phyloP scores from a whole-genome alignment of 2,329 filamentous ascomycete species.

The Xylariaceae sp. region DNA sequence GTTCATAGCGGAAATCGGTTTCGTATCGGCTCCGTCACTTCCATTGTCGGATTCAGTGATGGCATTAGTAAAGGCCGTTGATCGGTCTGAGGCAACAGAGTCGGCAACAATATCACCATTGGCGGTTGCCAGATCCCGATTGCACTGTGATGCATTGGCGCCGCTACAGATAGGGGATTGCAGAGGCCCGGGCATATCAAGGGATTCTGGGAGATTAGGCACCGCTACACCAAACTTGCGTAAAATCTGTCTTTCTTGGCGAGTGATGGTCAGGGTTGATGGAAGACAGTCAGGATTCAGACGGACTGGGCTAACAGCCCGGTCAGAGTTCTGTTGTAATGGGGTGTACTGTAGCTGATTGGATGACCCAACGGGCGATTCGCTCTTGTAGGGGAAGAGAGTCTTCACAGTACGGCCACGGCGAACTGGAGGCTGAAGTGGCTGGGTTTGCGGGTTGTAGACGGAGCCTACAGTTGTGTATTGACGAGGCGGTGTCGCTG shows the following conservation, averaged over 20 bases:
- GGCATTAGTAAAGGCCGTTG: constrained; percentile 9
- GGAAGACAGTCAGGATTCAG: neutral
- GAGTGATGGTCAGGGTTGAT: neutral
- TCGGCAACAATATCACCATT: neutral
- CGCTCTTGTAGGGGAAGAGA: constrained; percentile 34
- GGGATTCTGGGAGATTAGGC: neutral
- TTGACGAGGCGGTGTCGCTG: constrained; percentile 29
- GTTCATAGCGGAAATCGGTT: constrained; percentile 42
- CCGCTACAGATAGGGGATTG: neutral
- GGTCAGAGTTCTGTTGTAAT: constrained; percentile 52
- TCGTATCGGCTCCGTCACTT: constrained; percentile 32
- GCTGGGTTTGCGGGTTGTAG: constrained; percentile 46
- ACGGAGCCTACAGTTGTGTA: constrained; percentile 57
- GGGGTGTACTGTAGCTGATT: constrained; percentile 44
- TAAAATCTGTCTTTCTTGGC: constrained; percentile 9
- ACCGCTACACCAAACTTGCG: constrained; percentile 12
- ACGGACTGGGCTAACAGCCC: constrained; percentile 42
- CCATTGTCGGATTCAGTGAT: constrained; percentile 27
- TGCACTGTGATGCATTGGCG: neutral
- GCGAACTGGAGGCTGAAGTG: constrained; percentile 49
- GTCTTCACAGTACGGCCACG: constrained; percentile 46
- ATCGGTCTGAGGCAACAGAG: neutral
- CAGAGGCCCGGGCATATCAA: neutral
- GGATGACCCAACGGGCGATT: constrained; percentile 26
- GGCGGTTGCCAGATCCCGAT: neutral